Base-by-base conservation (phyloP, 2,329 filamentous ascomycete genomes). In the Pyricularia sp. region DNA sequence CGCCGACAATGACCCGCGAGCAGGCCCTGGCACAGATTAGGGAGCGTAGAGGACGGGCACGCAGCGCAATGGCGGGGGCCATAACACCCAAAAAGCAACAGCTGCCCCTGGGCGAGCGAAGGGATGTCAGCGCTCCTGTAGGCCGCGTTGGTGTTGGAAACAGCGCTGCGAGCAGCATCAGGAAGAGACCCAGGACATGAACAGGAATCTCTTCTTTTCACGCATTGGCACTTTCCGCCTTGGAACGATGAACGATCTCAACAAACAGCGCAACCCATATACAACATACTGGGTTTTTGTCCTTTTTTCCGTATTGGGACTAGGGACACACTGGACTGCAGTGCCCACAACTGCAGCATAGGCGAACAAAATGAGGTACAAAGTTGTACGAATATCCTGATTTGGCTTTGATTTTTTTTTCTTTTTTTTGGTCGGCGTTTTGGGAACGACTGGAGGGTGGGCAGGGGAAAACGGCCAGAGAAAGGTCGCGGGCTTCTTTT, bases 11-110 rank as follows among this genome's bases (percentile, higher is more conserved):
- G 85, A 87, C 87, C 30, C 84, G 92, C 68, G 92, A 93, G 77
- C 84, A 93, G 77, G 91, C 91, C 3, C 83, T 94, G 20, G 90
- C 90, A 69, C 88, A 90, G 76, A 94, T 94, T 72, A 85, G 88
- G 68, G 89, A 92, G 79, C 84, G 92, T 31, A 81, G 92, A 68
- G 90, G 90, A 7, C 82, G 92, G 64, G 90, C 91, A 69, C 84
- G 88, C 72, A 92, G 89, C 76, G 86, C 90, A 69, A 88, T 88
- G 4, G 84, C 87, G 68, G 87, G 86, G 2, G 84, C 86, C 6
- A 80, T 84, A 70, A 90, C 89, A 59, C 88, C 88, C 11, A 81
- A 82, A 71, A 87, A 85, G 78, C 58, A 61, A 26, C 83, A 85
- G 76, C 85, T 86, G 82, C 76, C 86, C 58, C 80, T 83, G 70